Base-by-base conservation (phyloP, 768 basidiomycete genomes). In the Pulveroboletus sp. region DNA sequence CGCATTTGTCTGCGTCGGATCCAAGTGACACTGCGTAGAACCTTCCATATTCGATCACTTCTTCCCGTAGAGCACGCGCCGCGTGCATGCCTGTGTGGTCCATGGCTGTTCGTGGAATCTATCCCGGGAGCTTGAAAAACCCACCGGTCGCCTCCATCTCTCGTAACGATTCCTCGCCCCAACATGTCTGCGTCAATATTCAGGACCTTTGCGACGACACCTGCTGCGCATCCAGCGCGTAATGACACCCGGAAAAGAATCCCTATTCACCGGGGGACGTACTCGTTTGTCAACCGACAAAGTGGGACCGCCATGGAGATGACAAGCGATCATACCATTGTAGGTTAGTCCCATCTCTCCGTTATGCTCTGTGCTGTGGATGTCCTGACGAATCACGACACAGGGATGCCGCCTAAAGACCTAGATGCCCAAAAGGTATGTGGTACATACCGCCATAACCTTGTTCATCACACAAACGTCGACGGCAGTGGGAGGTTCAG, bases 221-320 rank as follows among this genome's bases (percentile, higher is more conserved):
- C 51, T 1, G 53, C 57, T 4, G 43, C 60, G 24, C 12, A 51
- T 13, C 34, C 31, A 6, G 1, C 53, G 35, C 62, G 62, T 21
- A 40, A 34, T 11, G 50, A 53, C 24, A 45, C 48, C 6, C 50
- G 53, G 33, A 63, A 62, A 53, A 61, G 45, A 41, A 51, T 57
- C 9, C 50, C 64, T 37, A 56, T 68, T 17, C 56, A 61, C 40
- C 66, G 66, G 45, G 65, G 65, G 42, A 65, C 64, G 1, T 66
- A 66, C 48, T 53, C 61, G 13, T 61, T 68, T 40, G 23, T 52
- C 50, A 66, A 66, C 40, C 59, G 65, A 43, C 66, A 68, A 52
- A 66, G 66, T 19, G 66, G 65, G 32, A 66, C 65, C 19, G 59
- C 66, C 20, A 61, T 66, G 59, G 65, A 63, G 37, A 51, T 66